Evolutionary conservation across 495 filamentous ascomycete genomes (phyloP).

Genomic region (Lophiostoma macrostomum): DNA sequence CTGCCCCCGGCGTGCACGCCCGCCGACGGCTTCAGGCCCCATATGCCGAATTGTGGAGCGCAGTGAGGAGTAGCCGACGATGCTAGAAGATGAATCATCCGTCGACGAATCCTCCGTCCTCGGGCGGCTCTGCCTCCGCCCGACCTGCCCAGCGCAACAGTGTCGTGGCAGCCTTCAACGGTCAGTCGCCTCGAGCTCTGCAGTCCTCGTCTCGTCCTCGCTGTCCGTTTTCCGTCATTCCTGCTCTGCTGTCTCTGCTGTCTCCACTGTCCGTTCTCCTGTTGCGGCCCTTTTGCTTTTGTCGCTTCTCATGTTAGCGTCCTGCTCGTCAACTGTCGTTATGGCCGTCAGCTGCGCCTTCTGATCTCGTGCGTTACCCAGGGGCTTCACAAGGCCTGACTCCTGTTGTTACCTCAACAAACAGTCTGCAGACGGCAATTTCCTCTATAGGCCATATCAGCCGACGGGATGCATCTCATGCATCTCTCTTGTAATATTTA

Average conservation of each 20-base stretch:
- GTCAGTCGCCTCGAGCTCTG: constrained; percentile 49
- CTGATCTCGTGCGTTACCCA: no score
- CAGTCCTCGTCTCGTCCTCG: constrained; percentile 4
- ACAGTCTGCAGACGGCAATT: no score
- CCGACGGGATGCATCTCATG: no score
- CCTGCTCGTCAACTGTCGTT: no score
- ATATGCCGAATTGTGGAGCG: constrained; percentile 14
- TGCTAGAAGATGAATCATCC: constrained; percentile 30
- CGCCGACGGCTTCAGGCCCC: constrained; percentile 11
- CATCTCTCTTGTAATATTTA: background rate
- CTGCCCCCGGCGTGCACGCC: constrained; percentile 2
- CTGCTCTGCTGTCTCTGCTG: background rate
- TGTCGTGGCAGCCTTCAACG: constrained; percentile 75
- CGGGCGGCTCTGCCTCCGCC: constrained; percentile 44
- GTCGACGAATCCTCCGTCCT: constrained; percentile 40
- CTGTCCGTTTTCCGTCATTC: background rate
- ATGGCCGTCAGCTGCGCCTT: no score
- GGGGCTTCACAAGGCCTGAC: no score
- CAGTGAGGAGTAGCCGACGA: constrained; percentile 25
- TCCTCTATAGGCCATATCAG: no score
- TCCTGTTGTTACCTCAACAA: no score
- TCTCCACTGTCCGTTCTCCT: background rate
- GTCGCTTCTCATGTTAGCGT: background rate
- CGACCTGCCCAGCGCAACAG: constrained; percentile 61
- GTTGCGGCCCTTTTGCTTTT: constrained; percentile 10